Percentiles rank a stretch among this genome's conserved stretches.
Conservation (phyloP, 129 eudicot genomes). For the Calendula officinalis region DNA sequence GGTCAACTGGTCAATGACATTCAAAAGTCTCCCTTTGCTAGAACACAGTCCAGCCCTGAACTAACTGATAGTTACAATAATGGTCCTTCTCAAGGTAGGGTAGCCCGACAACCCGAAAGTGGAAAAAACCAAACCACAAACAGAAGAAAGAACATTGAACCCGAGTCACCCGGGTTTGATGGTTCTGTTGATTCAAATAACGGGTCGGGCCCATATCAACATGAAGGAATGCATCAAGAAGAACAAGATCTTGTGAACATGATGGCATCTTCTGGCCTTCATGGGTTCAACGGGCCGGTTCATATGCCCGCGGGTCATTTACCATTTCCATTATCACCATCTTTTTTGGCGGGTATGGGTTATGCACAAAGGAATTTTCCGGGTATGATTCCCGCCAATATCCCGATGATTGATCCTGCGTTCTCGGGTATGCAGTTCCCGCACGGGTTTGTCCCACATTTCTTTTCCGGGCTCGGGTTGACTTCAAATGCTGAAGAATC, state of each 20-base stretch:
- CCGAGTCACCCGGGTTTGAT: slow-evolving; percentile 47
- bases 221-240: slow-evolving; percentile 68
- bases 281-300: slow-evolving; percentile 70
- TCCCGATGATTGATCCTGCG: slow-evolving; percentile 60
- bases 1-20: slow-evolving; percentile 49
- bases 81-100: slow-evolving; percentile 44
- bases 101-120: slow-evolving; percentile 40
- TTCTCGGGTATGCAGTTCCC: slow-evolving; percentile 59
- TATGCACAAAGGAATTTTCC: slow-evolving; percentile 51
- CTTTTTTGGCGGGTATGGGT: slow-evolving; percentile 73
- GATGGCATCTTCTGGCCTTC: slow-evolving; percentile 73
- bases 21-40: slow-evolving; percentile 64
- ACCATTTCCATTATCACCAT: slow-evolving; percentile 60
- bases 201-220: slow-evolving; percentile 33
- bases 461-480: slow-evolving; percentile 61
- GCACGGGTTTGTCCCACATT: slow-evolving; percentile 63
- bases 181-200: slow-evolving; percentile 35
- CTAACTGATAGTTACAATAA: slow-evolving; percentile 54
- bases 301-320: slow-evolving; percentile 57
- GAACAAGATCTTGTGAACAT: slow-evolving; percentile 87
- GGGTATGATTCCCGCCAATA: slow-evolving; percentile 55
- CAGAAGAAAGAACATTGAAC: slow-evolving; percentile 49
- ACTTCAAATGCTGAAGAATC: slow-evolving; percentile 44
- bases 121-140: slow-evolving; percentile 26
- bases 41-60: slow-evolving; percentile 87